Conservation (phyloP, 495 filamentous ascomycete genomes). For the Thermothielavioides terrestris region DNA sequence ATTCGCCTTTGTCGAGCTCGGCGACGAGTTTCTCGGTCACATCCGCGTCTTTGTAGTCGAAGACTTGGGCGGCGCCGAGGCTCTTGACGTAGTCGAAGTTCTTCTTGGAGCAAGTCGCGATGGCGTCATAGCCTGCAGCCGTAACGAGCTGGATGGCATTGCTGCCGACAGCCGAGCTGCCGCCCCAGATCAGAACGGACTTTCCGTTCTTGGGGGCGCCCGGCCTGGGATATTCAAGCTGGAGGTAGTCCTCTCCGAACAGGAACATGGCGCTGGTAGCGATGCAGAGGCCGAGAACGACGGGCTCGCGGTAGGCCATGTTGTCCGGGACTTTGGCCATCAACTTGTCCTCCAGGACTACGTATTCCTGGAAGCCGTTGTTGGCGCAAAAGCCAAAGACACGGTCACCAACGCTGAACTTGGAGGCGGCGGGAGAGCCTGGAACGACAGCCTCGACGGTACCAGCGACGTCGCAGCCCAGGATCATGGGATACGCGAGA, state of each 20-base stretch:
- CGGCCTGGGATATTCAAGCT: conserved; percentile 11
- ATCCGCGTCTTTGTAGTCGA: conserved; percentile 39
- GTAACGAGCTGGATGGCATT: conserved; percentile 53
- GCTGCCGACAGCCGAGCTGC: conserved; percentile 48
- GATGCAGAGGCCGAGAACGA: background rate
- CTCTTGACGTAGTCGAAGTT: conserved; percentile 34
- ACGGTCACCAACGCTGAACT: background rate
- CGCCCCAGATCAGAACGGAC: conserved; percentile 41
- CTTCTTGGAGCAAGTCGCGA: conserved; percentile 43
- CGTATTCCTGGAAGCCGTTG: background rate
- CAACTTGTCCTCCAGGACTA: background rate
- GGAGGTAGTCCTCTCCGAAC: conserved; percentile 32
- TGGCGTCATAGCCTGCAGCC: conserved; percentile 50
- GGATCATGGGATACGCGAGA: conserved; percentile 1
- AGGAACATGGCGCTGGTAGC: conserved; percentile 14
- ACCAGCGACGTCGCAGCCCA: background rate
- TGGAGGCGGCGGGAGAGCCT: background rate
- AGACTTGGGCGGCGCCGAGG: conserved; percentile 15
- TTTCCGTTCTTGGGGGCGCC: conserved; percentile 25
- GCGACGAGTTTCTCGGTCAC: conserved; percentile 21
- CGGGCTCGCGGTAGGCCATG: background rate
- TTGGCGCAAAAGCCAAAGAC: background rate
- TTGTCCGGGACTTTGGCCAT: background rate
- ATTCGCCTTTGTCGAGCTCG: conserved; percentile 19
- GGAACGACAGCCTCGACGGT: background rate